Conservation (phyloP, 345 rosid species). For the Erodium maritimum region DNA sequence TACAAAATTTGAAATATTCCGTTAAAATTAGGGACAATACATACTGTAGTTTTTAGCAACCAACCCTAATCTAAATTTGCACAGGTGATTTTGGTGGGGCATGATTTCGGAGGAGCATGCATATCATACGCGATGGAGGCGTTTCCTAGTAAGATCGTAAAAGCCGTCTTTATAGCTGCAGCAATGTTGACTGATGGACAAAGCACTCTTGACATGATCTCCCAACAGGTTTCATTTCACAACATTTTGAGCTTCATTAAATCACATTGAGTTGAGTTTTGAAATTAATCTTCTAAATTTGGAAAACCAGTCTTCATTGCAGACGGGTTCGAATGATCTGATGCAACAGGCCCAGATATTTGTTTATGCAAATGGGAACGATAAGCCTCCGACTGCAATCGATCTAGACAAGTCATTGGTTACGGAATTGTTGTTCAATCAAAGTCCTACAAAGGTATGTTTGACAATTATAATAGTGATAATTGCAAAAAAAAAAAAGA, state of each 20-base stretch:
- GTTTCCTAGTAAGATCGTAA: constrained; percentile 58
- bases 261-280: too few relatives aligned
- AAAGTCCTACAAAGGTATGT: constrained; percentile 72
- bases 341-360: constrained; percentile 69
- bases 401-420: constrained; percentile 71
- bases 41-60: too few relatives aligned
- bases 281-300: background rate
- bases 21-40: too few relatives aligned
- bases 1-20: too few relatives aligned
- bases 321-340: constrained; percentile 59
- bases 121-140: constrained; percentile 75
- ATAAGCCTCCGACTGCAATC: constrained; percentile 73
- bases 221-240: constrained; percentile 39
- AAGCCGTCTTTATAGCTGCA: constrained; percentile 73
- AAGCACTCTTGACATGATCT: constrained; percentile 63
- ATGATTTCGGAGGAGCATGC: constrained; percentile 93
- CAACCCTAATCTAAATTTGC: background rate
- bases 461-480: background rate
- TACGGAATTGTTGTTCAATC: constrained; percentile 68
- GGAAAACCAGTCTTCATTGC: constrained; percentile 11
- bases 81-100: constrained; percentile 92
- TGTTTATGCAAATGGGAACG: constrained; percentile 68
- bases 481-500: too few relatives aligned
- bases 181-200: constrained; percentile 69
- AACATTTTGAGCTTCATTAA: background rate